Evolutionary conservation across 192 early-diverging fungal species (phyloP).

Genomic region (Ramicandelaber brevisporus): DNA sequence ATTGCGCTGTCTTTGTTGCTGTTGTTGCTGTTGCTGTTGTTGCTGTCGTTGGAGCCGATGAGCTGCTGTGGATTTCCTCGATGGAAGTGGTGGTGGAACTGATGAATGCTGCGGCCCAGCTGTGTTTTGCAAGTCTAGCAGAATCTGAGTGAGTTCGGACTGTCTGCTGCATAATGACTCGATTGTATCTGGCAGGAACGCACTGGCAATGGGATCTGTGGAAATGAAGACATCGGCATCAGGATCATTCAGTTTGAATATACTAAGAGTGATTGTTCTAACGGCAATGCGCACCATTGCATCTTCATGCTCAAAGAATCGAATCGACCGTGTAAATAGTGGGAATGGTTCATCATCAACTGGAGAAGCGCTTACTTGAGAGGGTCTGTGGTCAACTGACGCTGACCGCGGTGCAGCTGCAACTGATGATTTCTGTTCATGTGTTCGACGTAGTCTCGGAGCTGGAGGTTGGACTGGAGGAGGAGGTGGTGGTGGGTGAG

Average conservation of each 20-base stretch:
- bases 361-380: background rate
- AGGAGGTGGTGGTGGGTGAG: slow-evolving; percentile 12
- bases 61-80: too few relatives aligned
- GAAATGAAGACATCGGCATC: slow-evolving; percentile 11
- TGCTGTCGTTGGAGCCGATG: slow-evolving; percentile 1
- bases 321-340: slow-evolving; percentile 36
- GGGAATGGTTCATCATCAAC: too few relatives aligned
- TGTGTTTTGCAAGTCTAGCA: too few relatives aligned
- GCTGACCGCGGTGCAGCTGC: too few relatives aligned
- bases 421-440: slow-evolving; percentile 1
- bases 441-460: slow-evolving; percentile 2
- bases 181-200: too few relatives aligned
- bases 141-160: background rate
- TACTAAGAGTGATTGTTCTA: slow-evolving; percentile 32
- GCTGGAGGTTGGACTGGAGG: slow-evolving; percentile 7
- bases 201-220: too few relatives aligned
- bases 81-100: too few relatives aligned
- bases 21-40: background rate
- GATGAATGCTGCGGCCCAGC: too few relatives aligned
- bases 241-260: slow-evolving; percentile 17
- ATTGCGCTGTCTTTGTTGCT: background rate
- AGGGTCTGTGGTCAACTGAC: too few relatives aligned
- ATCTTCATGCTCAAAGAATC: slow-evolving; percentile 37
- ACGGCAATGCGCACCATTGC: slow-evolving; percentile 44
- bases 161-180: too few relatives aligned